phyloP scores from a whole-genome alignment of 805 yeast genomes.

The Wickerhamomyces xylosicus region DNA sequence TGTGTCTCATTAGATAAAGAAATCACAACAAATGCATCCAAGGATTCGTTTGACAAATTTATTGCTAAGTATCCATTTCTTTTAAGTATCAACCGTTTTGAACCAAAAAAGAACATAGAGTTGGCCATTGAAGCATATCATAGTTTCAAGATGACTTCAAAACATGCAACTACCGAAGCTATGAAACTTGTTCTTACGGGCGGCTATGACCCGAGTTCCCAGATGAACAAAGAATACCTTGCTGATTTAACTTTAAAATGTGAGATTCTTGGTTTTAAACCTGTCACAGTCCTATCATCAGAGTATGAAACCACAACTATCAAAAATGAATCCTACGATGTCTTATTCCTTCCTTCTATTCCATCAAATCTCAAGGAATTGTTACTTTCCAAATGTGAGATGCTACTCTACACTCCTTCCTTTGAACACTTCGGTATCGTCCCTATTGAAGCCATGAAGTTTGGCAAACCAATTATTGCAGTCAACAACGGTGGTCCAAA shows the following conservation, averaged over 20 bases:
- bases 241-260: slow-evolving; percentile 45
- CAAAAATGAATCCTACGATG: slow-evolving; percentile 22
- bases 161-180: slow-evolving; percentile 19
- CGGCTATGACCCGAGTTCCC: slow-evolving; percentile 60
- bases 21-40: slow-evolving; percentile 10
- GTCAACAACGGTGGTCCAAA: slow-evolving; percentile 87
- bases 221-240: slow-evolving; percentile 68
- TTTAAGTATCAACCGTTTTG: slow-evolving; percentile 82
- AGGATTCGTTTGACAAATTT: slow-evolving; percentile 9
- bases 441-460: slow-evolving; percentile 89
- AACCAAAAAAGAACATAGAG: slow-evolving; percentile 71
- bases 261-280: slow-evolving; percentile 31
- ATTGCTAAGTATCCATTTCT: slow-evolving; percentile 27
- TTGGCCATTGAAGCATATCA: slow-evolving; percentile 69
- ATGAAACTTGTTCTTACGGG: slow-evolving; percentile 71
- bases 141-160: slow-evolving; percentile 20
- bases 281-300: slow-evolving; percentile 30
- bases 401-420: slow-evolving; percentile 80
- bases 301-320: slow-evolving; percentile 12
- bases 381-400: slow-evolving; percentile 43
- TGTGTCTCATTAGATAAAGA: slow-evolving; percentile 54
- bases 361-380: slow-evolving; percentile 53
- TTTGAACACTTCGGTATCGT: slow-evolving; percentile 96
- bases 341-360: slow-evolving; percentile 76
- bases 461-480: slow-evolving; percentile 77